Percentiles rank a stretch among this genome's conserved stretches.
Evolutionary conservation across 1,139 yeast genomes (phyloP).

Genomic region (Petasospora rhodanensis): DNA sequence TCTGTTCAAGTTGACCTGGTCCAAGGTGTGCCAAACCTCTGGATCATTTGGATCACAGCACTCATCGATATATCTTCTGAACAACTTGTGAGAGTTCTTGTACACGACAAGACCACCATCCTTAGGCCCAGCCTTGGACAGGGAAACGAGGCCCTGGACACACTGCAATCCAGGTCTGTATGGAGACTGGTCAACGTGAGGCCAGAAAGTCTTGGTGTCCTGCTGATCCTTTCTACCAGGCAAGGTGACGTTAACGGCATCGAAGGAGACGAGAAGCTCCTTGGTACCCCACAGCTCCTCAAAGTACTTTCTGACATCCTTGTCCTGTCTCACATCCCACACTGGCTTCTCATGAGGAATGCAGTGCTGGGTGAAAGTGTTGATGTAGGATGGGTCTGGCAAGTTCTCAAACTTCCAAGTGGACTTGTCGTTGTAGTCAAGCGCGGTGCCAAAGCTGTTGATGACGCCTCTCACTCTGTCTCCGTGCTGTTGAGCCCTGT

Average conservation of each 20-base stretch:
- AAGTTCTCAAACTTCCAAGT: constrained; percentile 26
- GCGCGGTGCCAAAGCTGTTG: constrained; percentile 9
- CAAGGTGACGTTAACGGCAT: constrained; percentile 22
- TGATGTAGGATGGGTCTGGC: constrained; percentile 20
- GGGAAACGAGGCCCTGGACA: constrained; percentile 12
- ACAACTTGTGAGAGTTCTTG: constrained; percentile 14
- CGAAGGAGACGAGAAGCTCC: constrained; percentile 23
- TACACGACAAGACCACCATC: constrained; percentile 16
- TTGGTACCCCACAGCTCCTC: constrained; percentile 25
- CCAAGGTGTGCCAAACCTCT: constrained; percentile 15
- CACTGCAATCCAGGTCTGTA: constrained; percentile 9
- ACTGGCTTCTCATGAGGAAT: constrained; percentile 25
- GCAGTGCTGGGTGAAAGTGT: constrained; percentile 17
- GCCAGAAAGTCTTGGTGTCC: constrained; percentile 17
- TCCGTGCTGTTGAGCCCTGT: constrained; percentile 19
- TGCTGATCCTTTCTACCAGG: constrained; percentile 12
- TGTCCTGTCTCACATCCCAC: constrained; percentile 26
- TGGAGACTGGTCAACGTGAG: constrained; percentile 22
- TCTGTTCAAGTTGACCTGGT: constrained; percentile 7
- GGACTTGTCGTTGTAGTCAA: constrained; percentile 22
- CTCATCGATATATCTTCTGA: constrained; percentile 17
- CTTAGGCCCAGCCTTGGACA: constrained; percentile 12
- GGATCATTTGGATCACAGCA: no score
- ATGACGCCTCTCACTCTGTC: constrained; percentile 3
- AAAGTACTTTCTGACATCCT: constrained; percentile 19